Evolutionary conservation across 148 eudicot genomes (phyloP).

Genomic region (Cornus kousa): DNA sequence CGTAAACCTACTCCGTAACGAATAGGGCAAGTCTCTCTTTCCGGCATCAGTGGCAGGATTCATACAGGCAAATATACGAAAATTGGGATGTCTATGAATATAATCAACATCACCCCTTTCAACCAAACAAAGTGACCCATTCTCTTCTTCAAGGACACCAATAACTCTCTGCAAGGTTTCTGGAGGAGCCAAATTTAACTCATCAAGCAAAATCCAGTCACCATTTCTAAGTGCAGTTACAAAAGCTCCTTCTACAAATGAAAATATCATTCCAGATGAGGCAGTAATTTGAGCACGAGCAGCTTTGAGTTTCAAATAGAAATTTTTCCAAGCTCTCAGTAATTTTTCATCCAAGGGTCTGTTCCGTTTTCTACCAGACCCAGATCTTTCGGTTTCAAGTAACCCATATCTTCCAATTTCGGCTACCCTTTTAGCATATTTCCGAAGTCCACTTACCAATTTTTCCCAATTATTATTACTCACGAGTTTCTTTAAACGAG

Average conservation of each 20-base stretch:
- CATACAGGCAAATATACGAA: conserved; percentile 97
- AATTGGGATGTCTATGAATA: conserved; percentile 63
- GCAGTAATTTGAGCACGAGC: conserved; percentile 57
- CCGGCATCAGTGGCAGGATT: conserved; percentile 99
- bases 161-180: conserved; percentile 91
- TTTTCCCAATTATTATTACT: conserved; percentile 59
- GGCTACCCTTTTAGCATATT: conserved; percentile 37
- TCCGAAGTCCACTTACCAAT: conserved; percentile 50
- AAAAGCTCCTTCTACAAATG: conserved; percentile 96
- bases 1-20: conserved; percentile 78
- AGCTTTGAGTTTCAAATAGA: conserved; percentile 59
- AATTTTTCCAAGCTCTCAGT: conserved; percentile 47
- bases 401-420: conserved; percentile 33
- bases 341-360: conserved; percentile 52
- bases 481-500: conserved; percentile 37
- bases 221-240: conserved; percentile 84
- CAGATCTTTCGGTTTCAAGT: conserved; percentile 30
- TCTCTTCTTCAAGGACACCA: conserved; percentile 92
- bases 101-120: conserved; percentile 86
- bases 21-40: conserved; percentile 83
- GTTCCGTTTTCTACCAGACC: conserved; percentile 63
- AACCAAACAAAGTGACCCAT: conserved; percentile 86
- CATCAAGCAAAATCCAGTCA: conserved; percentile 98
- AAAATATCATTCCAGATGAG: conserved; percentile 86
- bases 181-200: conserved; percentile 94